These are phyloP conservation scores for Collybia sordida DNA, from an alignment of 768 basidiomycete species.

Conservation along the genomic window DNA sequence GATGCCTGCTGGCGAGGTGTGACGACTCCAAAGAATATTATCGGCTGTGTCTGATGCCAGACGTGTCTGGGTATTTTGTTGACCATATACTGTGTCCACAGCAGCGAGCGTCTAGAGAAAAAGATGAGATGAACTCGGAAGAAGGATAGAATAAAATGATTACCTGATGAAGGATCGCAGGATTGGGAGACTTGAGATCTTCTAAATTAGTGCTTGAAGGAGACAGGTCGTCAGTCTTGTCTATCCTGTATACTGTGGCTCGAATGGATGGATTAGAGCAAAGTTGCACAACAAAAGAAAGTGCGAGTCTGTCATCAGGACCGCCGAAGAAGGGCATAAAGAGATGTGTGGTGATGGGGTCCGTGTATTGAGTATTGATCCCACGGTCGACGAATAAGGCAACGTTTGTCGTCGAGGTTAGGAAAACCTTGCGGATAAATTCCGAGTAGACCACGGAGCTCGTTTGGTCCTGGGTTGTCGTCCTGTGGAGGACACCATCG, in stretches of 20 bases:
- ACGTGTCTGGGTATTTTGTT: conserved; percentile 58
- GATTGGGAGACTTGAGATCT: conserved; percentile 9
- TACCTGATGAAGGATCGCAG: conserved; percentile 30
- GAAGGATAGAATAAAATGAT: conserved; percentile 4
- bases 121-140: background rate
- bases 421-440: conserved; percentile 82
- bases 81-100: conserved; percentile 73
- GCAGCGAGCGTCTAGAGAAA: conserved; percentile 43
- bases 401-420: conserved; percentile 70
- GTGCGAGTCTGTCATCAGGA: conserved; percentile 85
- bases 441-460: conserved; percentile 69
- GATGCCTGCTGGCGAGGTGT: conserved; percentile 34
- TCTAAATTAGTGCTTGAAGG: conserved; percentile 28
- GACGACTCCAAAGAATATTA: conserved; percentile 71
- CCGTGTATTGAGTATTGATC: conserved; percentile 25
- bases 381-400: conserved; percentile 86
- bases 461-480: conserved; percentile 47
- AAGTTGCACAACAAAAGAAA: conserved; percentile 83
- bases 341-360: conserved; percentile 50
- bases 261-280: conserved; percentile 53
- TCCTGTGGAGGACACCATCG: conserved; percentile 71
- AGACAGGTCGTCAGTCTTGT: conserved; percentile 39
- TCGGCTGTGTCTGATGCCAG: conserved; percentile 84
- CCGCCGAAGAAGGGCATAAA: conserved; percentile 94
- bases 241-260: conserved; percentile 74